Base-by-base conservation (phyloP, 164 flowering plant genomes). In the Nymphaea colorata region DNA sequence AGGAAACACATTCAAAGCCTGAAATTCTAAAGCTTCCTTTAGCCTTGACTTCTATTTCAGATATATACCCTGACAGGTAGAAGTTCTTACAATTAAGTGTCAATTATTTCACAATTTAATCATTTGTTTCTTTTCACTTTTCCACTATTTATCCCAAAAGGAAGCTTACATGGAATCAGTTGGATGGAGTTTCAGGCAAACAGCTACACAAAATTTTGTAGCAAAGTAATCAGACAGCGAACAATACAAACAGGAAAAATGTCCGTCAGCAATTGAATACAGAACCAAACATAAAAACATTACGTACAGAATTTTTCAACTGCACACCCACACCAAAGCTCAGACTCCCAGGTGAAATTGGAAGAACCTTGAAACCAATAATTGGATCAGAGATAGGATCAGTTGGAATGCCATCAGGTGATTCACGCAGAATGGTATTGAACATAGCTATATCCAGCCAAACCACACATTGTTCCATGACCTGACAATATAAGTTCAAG, bases 371-470 rank as follows among this genome's bases (percentile, higher is more conserved):
- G 53, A 83, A 65, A 80, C 89, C 90, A 76, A 82, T 79, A 41
- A 94, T 91, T 71, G 98, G 97, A 68, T 91, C 98, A 67, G 91
- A 91, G 1, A 94, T 74, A 59, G 98, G 98, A 82, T 94, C 98
- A 53, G 95, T 91, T 67, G 96, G 96, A 87, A 88, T 87, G 61
- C 86, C 96, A 47, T 88, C 95, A 67, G 70, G 87, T 72, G 91
- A 84, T 81, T 88, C 92, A 64, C 97, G 96, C 61, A 91, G 96
- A 76, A 91, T 84, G 42, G 97, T 97, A 80, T 94, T 94, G 80
- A 91, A 90, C 98, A 94, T 91, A 62, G 96, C 97, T 71, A 94
- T 96, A 72, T 94, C 98, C 68, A 94, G 69, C 78, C 97, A 86
- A 66, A 64, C 63, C 43, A 90, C 91, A 77, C 91, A 81, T 78